These are phyloP conservation scores for Scleroderma citrinum DNA, from an alignment of 768 basidiomycete species.

Conservation along the genomic window DNA sequence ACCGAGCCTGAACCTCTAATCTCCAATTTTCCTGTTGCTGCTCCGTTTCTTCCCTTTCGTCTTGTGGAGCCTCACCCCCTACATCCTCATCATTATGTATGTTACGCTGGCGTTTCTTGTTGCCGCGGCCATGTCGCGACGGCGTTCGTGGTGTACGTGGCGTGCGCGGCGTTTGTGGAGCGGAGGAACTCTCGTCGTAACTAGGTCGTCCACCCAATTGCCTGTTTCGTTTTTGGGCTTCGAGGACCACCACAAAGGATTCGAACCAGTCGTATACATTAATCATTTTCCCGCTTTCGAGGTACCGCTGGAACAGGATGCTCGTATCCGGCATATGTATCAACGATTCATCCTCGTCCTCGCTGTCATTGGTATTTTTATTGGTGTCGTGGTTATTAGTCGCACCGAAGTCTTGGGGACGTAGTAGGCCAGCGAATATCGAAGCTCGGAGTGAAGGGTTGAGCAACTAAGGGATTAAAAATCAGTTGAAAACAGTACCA, in stretches of 20 bases:
- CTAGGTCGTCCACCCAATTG: background rate
- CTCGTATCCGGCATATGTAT: constrained; percentile 67
- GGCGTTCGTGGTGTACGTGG: background rate
- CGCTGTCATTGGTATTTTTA: constrained; percentile 2
- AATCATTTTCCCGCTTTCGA: constrained; percentile 75
- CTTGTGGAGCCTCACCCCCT: constrained; percentile 19
- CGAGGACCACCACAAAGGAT: constrained; percentile 62
- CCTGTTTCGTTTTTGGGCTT: constrained; percentile 39
- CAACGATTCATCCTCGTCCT: constrained; percentile 27
- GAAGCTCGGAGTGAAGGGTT: constrained; percentile 66
- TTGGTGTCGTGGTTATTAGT: background rate
- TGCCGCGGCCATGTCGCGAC: background rate
- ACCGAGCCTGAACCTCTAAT: constrained; percentile 67
- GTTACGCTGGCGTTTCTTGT: background rate
- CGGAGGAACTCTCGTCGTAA: background rate
- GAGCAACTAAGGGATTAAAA: constrained; percentile 39
- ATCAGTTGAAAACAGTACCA: constrained; percentile 1
- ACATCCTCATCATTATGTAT: background rate
- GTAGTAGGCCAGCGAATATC: constrained; percentile 53
- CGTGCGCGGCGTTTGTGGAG: background rate
- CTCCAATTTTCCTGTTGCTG: constrained; percentile 48
- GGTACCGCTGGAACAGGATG: constrained; percentile 71
- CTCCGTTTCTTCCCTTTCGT: constrained; percentile 23
- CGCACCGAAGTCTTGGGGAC: constrained; percentile 45
- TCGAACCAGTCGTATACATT: constrained; percentile 90